phyloP scores from a whole-genome alignment of 306 rosid genomes.

The Hylodesmum podocarpum region DNA sequence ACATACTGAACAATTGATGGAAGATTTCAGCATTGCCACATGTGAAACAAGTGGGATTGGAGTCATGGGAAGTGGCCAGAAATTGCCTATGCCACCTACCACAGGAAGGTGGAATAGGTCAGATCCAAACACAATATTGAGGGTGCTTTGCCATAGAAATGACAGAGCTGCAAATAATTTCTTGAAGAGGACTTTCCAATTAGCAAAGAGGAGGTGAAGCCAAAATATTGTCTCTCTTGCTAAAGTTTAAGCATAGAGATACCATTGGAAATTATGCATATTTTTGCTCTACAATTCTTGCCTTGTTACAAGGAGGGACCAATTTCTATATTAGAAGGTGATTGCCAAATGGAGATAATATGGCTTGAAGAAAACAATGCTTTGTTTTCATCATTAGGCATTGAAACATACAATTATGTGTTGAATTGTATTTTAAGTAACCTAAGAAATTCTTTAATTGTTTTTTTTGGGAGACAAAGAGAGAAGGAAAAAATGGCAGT shows the following conservation, averaged over 20 bases:
- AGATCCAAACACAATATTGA: slow-evolving; percentile 86
- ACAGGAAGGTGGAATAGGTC: slow-evolving; percentile 87
- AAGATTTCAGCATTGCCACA: slow-evolving; percentile 73
- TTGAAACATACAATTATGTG: slow-evolving; percentile 23
- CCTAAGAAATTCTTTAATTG: slow-evolving; percentile 29
- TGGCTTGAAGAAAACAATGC: background rate
- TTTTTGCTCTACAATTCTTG: slow-evolving; percentile 11
- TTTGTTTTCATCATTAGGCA: slow-evolving; percentile 18
- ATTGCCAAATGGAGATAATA: slow-evolving; percentile 6
- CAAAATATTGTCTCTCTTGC: background rate
- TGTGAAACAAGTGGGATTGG: slow-evolving; percentile 81
- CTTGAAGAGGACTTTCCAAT: slow-evolving; percentile 83
- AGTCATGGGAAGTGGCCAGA: slow-evolving; percentile 55
- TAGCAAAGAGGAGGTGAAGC: slow-evolving; percentile 72
- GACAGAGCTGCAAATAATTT: slow-evolving; percentile 69
- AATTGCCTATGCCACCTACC: slow-evolving; percentile 87
- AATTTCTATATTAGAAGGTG: background rate
- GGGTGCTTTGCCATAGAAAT: slow-evolving; percentile 84
- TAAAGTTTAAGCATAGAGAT: slow-evolving; percentile 25
- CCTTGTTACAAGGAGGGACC: slow-evolving; percentile 6
- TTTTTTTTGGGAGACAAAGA: slow-evolving; percentile 15
- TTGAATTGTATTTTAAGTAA: slow-evolving; percentile 12
- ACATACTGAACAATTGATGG: slow-evolving; percentile 72
- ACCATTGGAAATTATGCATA: background rate
- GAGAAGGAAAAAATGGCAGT: background rate